phyloP scores from a whole-genome alignment of 1,284 basidiomycete genomes.

The Ceratobasidium sp. region DNA sequence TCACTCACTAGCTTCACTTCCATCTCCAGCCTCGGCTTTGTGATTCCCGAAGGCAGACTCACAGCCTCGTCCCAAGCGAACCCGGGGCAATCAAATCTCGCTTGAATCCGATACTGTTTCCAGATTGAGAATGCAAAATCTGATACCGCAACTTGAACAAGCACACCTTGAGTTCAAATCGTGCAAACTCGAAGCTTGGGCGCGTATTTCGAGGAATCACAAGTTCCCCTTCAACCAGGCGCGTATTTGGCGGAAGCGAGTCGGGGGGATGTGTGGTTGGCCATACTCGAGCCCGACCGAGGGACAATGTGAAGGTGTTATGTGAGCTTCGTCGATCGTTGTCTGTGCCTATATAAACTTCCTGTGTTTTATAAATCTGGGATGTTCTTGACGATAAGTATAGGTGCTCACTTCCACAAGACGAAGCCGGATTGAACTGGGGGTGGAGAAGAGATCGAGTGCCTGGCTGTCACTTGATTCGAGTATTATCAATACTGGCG shows the following conservation, averaged over 20 bases:
- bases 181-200: slow-evolving; percentile 17
- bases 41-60: slow-evolving; percentile 4
- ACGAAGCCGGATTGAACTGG: slow-evolving; percentile 5
- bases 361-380: neutral
- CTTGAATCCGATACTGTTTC: slow-evolving; percentile 4
- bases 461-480: neutral
- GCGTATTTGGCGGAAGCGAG: slow-evolving; percentile 6
- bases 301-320: neutral
- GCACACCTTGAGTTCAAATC: slow-evolving; percentile 15
- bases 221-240: slow-evolving; percentile 1
- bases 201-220: slow-evolving; percentile 8
- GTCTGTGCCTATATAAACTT: slow-evolving; percentile 14
- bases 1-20: neutral
- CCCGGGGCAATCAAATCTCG: slow-evolving; percentile 7
- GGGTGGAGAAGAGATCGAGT: neutral
- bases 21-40: slow-evolving; percentile 5
- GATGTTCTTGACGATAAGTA: neutral
- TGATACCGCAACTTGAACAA: too few species aligned
- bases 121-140: too few species aligned
- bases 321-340: slow-evolving; percentile 6
- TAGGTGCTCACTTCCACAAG: neutral
- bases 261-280: neutral
- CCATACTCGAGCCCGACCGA: slow-evolving; percentile 16
- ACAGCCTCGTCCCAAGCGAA: slow-evolving; percentile 8
- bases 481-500: neutral